These are phyloP conservation scores for Scutellaria barbata DNA, from an alignment of 257 asterid species.

Conservation along the genomic window DNA sequence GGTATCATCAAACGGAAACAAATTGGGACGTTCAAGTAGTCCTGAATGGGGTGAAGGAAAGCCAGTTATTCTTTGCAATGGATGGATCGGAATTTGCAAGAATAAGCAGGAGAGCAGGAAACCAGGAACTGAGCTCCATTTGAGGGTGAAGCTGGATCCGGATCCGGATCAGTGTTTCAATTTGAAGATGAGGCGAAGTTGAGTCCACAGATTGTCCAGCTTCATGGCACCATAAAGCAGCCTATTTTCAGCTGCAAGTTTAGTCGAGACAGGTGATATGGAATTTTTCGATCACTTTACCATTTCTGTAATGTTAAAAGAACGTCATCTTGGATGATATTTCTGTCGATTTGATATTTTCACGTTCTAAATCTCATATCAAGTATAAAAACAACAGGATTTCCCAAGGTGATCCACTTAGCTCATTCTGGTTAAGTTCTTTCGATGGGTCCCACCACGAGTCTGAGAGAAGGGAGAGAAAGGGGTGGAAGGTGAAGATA, in stretches of 20 bases:
- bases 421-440: constrained; percentile 51
- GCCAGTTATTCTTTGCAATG: constrained; percentile 62
- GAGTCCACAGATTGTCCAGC: constrained; percentile 78
- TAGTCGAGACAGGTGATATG: constrained; percentile 66
- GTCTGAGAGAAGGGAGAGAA: constrained; percentile 71
- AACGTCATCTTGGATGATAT: too few relatives aligned
- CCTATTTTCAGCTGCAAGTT: constrained; percentile 86
- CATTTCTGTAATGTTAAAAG: neutral
- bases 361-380: neutral
- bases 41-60: constrained; percentile 82
- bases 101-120: constrained; percentile 59
- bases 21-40: constrained; percentile 67
- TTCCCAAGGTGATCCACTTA: constrained; percentile 58
- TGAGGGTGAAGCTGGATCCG: constrained; percentile 77
- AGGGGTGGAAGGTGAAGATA: constrained; percentile 83
- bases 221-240: constrained; percentile 64
- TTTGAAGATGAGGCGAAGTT: constrained; percentile 70
- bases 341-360: too few relatives aligned
- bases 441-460: constrained; percentile 54
- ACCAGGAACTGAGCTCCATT: constrained; percentile 70
- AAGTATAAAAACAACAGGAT: constrained; percentile 46
- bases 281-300: neutral
- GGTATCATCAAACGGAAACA: constrained; percentile 62
- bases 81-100: constrained; percentile 79
- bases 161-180: constrained; percentile 81